Conservation (phyloP, 176 grass and related monocot genomes). For the Oryza rufipogon region DNA sequence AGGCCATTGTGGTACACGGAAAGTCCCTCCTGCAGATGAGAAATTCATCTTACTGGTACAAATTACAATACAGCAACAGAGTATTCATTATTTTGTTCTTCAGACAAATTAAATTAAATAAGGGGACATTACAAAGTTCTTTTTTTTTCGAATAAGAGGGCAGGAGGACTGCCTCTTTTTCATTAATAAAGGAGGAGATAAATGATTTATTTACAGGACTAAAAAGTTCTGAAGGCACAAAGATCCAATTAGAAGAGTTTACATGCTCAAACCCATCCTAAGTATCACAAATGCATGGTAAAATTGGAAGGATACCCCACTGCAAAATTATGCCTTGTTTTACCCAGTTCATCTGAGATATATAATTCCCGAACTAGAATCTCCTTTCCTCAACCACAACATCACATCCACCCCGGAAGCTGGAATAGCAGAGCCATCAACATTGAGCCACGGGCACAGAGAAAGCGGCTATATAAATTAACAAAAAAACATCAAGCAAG, state of each 20-base stretch:
- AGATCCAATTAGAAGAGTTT: not conserved
- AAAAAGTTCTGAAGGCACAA: not conserved
- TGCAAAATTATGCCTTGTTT: not conserved
- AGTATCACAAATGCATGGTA: not conserved
- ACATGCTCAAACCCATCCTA: not conserved
- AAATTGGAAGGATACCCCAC: not conserved
- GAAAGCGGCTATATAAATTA: not conserved
- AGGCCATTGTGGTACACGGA: constrained; percentile 45
- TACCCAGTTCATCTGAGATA: not conserved
- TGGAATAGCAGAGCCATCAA: not conserved
- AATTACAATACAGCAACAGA: constrained; percentile 6
- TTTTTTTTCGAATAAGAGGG: no score
- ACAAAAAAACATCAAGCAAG: not conserved
- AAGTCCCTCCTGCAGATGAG: constrained; percentile 62
- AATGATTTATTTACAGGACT: not conserved
- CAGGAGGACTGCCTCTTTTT: no score
- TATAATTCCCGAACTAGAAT: constrained; percentile 4
- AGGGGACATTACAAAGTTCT: not conserved
- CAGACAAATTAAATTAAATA: not conserved
- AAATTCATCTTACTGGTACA: not conserved
- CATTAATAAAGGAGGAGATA: no score
- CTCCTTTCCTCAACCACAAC: not conserved
- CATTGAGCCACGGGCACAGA: not conserved
- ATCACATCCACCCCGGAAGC: not conserved
- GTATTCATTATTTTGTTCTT: constrained; percentile 1